Evolutionary conservation across 805 yeast species (phyloP).

Genomic region (Zygoascus biomembranicola): DNA sequence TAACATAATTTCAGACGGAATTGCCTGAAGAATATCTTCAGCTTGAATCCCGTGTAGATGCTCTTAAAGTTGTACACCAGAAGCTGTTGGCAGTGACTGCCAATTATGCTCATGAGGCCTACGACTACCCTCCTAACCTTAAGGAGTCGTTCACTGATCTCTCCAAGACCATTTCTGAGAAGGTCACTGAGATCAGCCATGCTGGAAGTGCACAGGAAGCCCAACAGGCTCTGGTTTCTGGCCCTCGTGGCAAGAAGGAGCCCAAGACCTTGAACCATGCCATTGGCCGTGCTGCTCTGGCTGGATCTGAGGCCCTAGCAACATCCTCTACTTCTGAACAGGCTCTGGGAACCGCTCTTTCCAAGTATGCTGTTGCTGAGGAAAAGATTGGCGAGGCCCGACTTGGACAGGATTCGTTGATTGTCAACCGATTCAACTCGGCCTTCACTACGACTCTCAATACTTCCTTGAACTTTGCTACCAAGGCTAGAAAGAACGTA

Average conservation of each 20-base stretch:
- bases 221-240: slow-evolving; percentile 55
- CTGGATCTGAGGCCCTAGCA: slow-evolving; percentile 29
- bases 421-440: slow-evolving; percentile 60
- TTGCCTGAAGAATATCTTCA: slow-evolving; percentile 75
- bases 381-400: slow-evolving; percentile 74
- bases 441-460: slow-evolving; percentile 55
- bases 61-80: slow-evolving; percentile 59
- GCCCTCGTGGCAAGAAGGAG: slow-evolving; percentile 35
- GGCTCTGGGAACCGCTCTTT: slow-evolving; percentile 53
- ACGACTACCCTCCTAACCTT: slow-evolving; percentile 73
- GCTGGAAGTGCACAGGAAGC: slow-evolving; percentile 79
- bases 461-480: slow-evolving; percentile 52
- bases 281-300: slow-evolving; percentile 64
- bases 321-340: slow-evolving; percentile 5
- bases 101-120: slow-evolving; percentile 64
- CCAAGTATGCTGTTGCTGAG: slow-evolving; percentile 60
- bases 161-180: slow-evolving; percentile 54
- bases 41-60: slow-evolving; percentile 65
- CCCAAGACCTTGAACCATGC: slow-evolving; percentile 85
- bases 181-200: slow-evolving; percentile 58
- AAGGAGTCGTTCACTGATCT: slow-evolving; percentile 70
- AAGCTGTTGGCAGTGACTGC: slow-evolving; percentile 46
- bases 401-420: slow-evolving; percentile 70
- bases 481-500: slow-evolving; percentile 62
- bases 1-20: slow-evolving; percentile 40